These are phyloP conservation scores for Botryotinia narcissicola DNA, from an alignment of 2,329 filamentous ascomycete genomes.

Conservation along the genomic window DNA sequence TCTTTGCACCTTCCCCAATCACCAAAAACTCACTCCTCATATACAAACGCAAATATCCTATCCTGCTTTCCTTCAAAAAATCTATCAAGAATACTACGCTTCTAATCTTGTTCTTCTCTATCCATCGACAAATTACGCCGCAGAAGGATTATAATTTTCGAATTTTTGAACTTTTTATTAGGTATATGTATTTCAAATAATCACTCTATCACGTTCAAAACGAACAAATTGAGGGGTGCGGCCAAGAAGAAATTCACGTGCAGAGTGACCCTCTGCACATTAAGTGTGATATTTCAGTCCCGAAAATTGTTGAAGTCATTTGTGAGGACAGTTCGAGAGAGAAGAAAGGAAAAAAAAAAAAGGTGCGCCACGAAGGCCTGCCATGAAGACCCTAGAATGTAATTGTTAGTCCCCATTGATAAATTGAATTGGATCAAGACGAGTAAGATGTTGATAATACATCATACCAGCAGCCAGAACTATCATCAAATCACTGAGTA, in stretches of 20 bases:
- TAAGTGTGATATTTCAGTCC: neutral
- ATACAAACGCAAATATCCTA: neutral
- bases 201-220: neutral
- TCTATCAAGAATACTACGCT: neutral
- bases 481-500: too few relatives aligned
- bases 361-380: neutral
- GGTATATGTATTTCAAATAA: neutral
- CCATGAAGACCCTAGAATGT: neutral
- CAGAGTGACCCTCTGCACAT: neutral
- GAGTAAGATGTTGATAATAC: too few relatives aligned
- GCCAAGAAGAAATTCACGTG: neutral
- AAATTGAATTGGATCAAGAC: neutral
- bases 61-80: neutral
- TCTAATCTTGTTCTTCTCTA: neutral
- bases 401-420: neutral
- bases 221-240: neutral
- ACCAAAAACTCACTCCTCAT: neutral
- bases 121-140: fast-evolving
- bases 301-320: neutral
- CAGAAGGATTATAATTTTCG: neutral
- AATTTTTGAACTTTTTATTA: neutral
- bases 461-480: too few relatives aligned
- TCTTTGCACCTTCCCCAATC: neutral
- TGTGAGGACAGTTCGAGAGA: neutral
- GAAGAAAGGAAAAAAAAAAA: neutral